phyloP scores from a whole-genome alignment of 306 rosid species.

The Cicer yamashitae region DNA sequence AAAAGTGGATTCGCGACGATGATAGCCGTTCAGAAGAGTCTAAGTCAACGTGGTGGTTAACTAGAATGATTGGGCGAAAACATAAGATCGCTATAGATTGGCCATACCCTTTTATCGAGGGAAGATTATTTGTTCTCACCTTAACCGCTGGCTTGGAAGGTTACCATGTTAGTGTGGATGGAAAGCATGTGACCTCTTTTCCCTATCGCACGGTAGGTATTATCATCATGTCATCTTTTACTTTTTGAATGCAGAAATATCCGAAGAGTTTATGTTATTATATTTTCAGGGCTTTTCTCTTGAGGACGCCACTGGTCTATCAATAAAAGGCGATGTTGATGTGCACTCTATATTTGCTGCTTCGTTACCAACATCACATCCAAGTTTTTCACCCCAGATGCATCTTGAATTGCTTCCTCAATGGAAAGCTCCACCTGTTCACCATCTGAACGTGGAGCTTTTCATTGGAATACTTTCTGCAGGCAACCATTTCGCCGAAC shows the following conservation, averaged over 20 bases:
- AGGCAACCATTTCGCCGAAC: constrained; percentile 6
- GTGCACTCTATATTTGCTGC: constrained; percentile 19
- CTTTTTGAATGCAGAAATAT: constrained; percentile 22
- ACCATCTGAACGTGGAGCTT: constrained; percentile 2
- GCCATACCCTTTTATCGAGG: constrained; percentile 94
- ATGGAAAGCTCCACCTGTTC: constrained; percentile 26
- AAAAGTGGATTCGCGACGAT: constrained; percentile 93
- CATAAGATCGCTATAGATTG: constrained; percentile 81
- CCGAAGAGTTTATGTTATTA: not conserved
- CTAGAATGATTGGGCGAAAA: constrained; percentile 79
- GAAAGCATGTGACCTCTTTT: constrained; percentile 85
- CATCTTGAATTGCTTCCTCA: constrained; percentile 23
- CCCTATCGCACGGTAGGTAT: constrained; percentile 88
- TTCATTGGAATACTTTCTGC: constrained; percentile 23
- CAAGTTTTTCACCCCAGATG: constrained; percentile 25
- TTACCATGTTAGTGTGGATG: constrained; percentile 90
- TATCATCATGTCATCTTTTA: constrained; percentile 32
- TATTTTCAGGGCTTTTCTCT: constrained; percentile 29
- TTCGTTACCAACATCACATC: constrained; percentile 22
- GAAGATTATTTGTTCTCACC: constrained; percentile 83
- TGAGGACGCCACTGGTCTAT: constrained; percentile 5
- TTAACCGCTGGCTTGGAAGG: constrained; percentile 93
- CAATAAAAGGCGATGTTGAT: constrained; percentile 12
- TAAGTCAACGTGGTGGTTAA: constrained; percentile 87
- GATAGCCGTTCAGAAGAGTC: constrained; percentile 75